These are phyloP conservation scores for Leccinum cinnamomeum DNA, from an alignment of 1,284 basidiomycete species.

Conservation along the genomic window DNA sequence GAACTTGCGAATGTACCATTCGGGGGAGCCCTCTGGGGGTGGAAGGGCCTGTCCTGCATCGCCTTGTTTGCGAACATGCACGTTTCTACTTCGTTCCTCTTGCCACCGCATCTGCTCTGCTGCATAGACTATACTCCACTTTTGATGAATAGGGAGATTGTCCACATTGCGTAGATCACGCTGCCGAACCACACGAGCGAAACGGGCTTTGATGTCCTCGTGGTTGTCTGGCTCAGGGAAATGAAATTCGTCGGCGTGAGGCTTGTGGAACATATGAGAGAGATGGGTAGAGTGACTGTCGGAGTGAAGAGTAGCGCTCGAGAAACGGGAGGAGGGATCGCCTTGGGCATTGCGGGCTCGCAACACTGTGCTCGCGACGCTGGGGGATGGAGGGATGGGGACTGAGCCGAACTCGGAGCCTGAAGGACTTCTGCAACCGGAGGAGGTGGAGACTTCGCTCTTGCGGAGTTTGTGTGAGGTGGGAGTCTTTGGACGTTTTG, in stretches of 20 bases:
- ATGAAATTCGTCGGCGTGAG: constrained; percentile 60
- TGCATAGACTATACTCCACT: constrained; percentile 90
- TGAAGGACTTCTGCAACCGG: constrained; percentile 44
- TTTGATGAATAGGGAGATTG: constrained; percentile 75
- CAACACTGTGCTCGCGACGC: constrained; percentile 36
- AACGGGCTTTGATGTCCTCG: constrained; percentile 74
- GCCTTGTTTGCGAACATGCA: constrained; percentile 57
- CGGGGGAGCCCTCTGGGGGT: constrained; percentile 66
- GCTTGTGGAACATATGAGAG: constrained; percentile 55
- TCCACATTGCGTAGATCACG: constrained; percentile 64
- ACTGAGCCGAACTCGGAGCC: constrained; percentile 49
- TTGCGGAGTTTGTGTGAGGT: constrained; percentile 46
- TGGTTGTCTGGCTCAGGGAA: constrained; percentile 75
- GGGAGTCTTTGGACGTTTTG: constrained; percentile 39
- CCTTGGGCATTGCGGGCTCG: constrained; percentile 59
- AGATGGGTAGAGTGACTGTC: constrained; percentile 56
- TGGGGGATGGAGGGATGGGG: constrained; percentile 38
- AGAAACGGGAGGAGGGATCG: constrained; percentile 59
- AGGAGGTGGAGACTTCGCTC: constrained; percentile 53
- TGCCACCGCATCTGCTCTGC: constrained; percentile 82
- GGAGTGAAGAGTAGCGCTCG: constrained; percentile 50
- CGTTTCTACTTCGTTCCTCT: constrained; percentile 61
- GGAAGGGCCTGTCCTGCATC: constrained; percentile 54
- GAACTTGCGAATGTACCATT: constrained; percentile 91
- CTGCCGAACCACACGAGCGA: constrained; percentile 70